phyloP scores from a whole-genome alignment of 108 stramenopile genomes.

The Pseudonitzschia multiseries region DNA sequence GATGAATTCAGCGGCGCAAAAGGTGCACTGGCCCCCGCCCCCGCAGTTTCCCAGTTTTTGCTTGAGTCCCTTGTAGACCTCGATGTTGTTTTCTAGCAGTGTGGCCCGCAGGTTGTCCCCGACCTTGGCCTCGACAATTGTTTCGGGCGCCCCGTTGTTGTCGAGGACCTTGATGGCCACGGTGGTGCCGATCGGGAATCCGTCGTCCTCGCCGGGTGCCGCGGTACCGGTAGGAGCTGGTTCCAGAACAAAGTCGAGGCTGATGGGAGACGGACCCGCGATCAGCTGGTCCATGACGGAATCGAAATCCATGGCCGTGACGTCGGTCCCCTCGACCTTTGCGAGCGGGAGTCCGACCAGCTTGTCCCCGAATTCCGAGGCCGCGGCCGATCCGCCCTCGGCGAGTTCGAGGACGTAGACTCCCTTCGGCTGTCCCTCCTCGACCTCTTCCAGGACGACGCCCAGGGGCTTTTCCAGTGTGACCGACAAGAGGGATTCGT shows the following conservation, averaged over 20 bases:
- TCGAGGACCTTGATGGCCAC: slow-evolving; percentile 65
- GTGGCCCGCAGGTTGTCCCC: slow-evolving; percentile 78
- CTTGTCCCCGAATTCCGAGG: slow-evolving; percentile 33
- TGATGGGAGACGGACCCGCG: slow-evolving; percentile 60
- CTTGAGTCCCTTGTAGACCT: slow-evolving; percentile 62
- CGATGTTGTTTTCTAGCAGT: slow-evolving; percentile 65
- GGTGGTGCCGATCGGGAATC: slow-evolving; percentile 54
- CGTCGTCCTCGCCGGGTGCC: slow-evolving; percentile 11
- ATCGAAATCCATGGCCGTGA: slow-evolving; percentile 58
- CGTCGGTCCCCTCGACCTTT: slow-evolving; percentile 59
- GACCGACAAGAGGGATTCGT: neutral
- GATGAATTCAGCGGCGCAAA: slow-evolving; percentile 72
- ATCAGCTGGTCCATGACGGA: slow-evolving; percentile 73
- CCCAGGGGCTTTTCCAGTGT: slow-evolving; percentile 68
- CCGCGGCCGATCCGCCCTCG: slow-evolving; percentile 62
- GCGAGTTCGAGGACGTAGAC: slow-evolving; percentile 63
- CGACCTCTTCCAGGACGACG: slow-evolving; percentile 74
- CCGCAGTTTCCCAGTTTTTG: slow-evolving; percentile 77
- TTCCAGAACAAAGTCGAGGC: slow-evolving; percentile 40
- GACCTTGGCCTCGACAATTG: slow-evolving; percentile 57
- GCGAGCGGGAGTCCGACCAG: slow-evolving; percentile 42
- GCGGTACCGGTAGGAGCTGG: neutral
- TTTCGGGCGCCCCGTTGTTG: slow-evolving; percentile 48
- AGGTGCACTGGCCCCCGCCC: slow-evolving; percentile 74
- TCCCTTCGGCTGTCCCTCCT: slow-evolving; percentile 50